phyloP scores from a whole-genome alignment of 140 eudicot species.

The Bidens hawaiensis region DNA sequence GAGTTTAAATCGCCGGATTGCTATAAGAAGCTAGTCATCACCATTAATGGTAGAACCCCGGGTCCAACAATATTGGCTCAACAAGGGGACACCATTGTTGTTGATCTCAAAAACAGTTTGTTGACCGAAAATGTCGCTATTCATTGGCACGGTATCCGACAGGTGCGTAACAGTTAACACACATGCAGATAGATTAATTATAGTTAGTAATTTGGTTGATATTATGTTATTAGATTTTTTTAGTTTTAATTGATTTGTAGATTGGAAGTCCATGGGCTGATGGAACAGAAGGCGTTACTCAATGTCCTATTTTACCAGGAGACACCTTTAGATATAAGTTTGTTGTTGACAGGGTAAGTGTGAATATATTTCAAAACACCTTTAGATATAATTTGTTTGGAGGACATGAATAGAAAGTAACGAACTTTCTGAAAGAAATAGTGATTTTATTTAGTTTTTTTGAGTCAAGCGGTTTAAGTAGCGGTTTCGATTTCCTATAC shows the following conservation, averaged over 20 bases:
- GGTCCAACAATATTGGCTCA: slow-evolving; percentile 71
- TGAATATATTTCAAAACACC: not conserved
- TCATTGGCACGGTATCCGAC: slow-evolving; percentile 95
- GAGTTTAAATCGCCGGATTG: slow-evolving; percentile 82
- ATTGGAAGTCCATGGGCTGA: slow-evolving; percentile 81
- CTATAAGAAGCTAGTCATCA: slow-evolving; percentile 45
- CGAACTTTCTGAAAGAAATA: no score
- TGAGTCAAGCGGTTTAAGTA: no score
- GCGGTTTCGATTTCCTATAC: no score
- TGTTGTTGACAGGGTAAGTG: slow-evolving; percentile 71
- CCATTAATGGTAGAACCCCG: slow-evolving; percentile 74
- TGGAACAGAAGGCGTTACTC: slow-evolving; percentile 81
- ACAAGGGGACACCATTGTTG: slow-evolving; percentile 65
- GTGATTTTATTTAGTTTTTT: no score
- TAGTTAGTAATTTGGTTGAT: no score
- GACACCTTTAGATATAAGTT: slow-evolving; percentile 69
- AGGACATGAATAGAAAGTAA: no score
- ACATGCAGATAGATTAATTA: not conserved
- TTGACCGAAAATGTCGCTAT: slow-evolving; percentile 73
- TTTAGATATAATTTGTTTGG: no score
- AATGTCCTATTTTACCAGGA: slow-evolving; percentile 76
- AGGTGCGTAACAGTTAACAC: slow-evolving; percentile 49
- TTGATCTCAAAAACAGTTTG: slow-evolving; percentile 68
- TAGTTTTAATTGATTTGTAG: slow-evolving; percentile 22
- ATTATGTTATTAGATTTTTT: not conserved